These are phyloP conservation scores for Helotiales sp. DNA, from an alignment of 2,329 filamentous ascomycete genomes.

Conservation along the genomic window DNA sequence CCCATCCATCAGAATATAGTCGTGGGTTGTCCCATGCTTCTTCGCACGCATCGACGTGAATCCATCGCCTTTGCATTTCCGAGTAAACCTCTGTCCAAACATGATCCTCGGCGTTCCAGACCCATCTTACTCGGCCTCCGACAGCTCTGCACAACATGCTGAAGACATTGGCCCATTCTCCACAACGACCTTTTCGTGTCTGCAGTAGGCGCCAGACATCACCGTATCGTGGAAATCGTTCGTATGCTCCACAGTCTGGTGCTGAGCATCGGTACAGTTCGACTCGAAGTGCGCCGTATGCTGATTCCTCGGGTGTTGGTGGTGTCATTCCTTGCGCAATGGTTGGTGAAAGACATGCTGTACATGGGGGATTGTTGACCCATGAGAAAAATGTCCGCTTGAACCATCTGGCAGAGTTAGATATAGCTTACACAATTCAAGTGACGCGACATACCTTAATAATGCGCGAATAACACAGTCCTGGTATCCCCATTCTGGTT, in stretches of 20 bases:
- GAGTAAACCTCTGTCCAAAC: constrained; percentile 99
- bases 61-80: constrained; percentile 87
- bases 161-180: constrained; percentile 99
- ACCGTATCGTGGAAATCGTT: constrained; percentile 91
- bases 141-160: constrained; percentile 96
- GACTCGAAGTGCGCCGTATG: constrained; percentile 81
- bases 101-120: constrained; percentile 97
- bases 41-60: constrained; percentile 95
- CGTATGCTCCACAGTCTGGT: constrained; percentile 71
- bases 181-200: constrained; percentile 80
- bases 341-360: constrained; percentile 78
- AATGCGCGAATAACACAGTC: constrained; percentile 92
- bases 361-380: constrained; percentile 92
- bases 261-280: constrained; percentile 89
- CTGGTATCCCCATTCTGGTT: constrained; percentile 93
- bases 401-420: constrained; percentile 71
- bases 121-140: constrained; percentile 88
- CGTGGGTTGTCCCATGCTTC: constrained; percentile 93
- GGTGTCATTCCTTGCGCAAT: constrained; percentile 80
- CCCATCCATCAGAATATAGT: constrained; percentile 92
- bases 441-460: constrained; percentile 61
- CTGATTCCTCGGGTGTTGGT: constrained; percentile 84
- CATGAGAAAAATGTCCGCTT: constrained; percentile 93
- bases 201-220: constrained; percentile 93
- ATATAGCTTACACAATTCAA: constrained; percentile 8